Evolutionary conservation across 768 basidiomycete genomes (phyloP).

Genomic region (Lentinula boryana): DNA sequence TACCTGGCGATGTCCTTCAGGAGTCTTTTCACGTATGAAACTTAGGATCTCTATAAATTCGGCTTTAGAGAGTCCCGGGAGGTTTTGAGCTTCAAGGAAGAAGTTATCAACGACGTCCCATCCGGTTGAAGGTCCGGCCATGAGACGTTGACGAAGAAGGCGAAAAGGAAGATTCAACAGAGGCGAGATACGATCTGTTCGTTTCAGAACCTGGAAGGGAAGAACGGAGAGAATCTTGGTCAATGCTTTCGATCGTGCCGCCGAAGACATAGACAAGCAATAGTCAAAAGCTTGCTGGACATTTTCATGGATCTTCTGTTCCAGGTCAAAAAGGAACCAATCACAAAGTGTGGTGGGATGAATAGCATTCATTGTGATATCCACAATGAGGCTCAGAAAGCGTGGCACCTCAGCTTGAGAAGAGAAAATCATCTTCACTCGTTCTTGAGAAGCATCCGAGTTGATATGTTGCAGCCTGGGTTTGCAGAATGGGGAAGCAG

Average conservation of each 20-base stretch:
- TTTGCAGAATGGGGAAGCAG: not conserved
- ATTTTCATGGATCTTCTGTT: constrained; percentile 34
- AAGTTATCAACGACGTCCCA: constrained; percentile 30
- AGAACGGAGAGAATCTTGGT: constrained; percentile 32
- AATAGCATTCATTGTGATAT: constrained; percentile 36
- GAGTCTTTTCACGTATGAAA: constrained; percentile 25
- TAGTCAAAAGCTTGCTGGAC: constrained; percentile 35
- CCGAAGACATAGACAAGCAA: constrained; percentile 30
- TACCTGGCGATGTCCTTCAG: constrained; percentile 13
- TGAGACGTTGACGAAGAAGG: constrained; percentile 39
- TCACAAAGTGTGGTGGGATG: constrained; percentile 36
- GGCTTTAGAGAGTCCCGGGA: constrained; percentile 16
- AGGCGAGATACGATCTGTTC: constrained; percentile 25
- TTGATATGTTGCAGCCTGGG: not conserved
- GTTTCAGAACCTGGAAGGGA: constrained; percentile 15
- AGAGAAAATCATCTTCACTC: constrained; percentile 26
- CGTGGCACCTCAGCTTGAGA: constrained; percentile 34
- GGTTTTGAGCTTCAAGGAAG: constrained; percentile 15
- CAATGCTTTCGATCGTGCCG: constrained; percentile 31
- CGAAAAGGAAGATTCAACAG: constrained; percentile 27
- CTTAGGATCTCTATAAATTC: constrained; percentile 31
- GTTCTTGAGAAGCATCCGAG: constrained; percentile 10
- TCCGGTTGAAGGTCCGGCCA: constrained; percentile 30
- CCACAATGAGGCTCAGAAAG: constrained; percentile 40
- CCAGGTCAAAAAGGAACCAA: constrained; percentile 45